Base-by-base conservation (phyloP, 768 basidiomycete genomes). In the Amylocystis lapponica region DNA sequence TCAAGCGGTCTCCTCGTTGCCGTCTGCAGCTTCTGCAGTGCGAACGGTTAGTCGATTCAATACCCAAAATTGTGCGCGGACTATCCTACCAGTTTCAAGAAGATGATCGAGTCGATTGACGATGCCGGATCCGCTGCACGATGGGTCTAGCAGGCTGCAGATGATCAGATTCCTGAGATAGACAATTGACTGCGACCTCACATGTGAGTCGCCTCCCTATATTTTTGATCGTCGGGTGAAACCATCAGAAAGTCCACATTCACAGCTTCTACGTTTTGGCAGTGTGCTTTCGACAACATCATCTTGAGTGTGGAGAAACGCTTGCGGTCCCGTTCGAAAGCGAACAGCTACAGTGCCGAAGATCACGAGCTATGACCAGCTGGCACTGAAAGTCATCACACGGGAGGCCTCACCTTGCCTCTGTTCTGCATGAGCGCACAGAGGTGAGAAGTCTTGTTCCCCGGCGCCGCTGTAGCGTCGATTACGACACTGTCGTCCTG, bases 401-500 rank as follows among this genome's bases (percentile, higher is more conserved):
- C 40, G 23, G 23, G 16, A 29, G 39, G 20, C 52, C 70, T 48
- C 41, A 91, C 94, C 65, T 81, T 86, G 55, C 92, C 90, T 59
- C 76, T 75, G 51, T 83, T 84, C 14, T 69, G 59, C 86, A 97
- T 90, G 33, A 97, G 67, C 19, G 93, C 90, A 52, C 88, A 86
- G 19, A 98, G 65, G 63, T 95, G 91, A 7, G 92, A 86, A 2
- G 96, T 98, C 67, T 99, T 99, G 67, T 99, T 99, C 1, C 96
- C 96, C 0, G 96, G 96, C 1, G 96, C 96, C 30, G 93, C 86
- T 10, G 93, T 98, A 11, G 91, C 93, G 62, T 98, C 95, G 30
- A 97, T 86, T 23, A 92, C 87, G 36, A 75, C 69, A 41, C 67
- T 63, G 31, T 70, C 60, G 17, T 77, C 69, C 16, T 57, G 61